Evolutionary conservation across 495 filamentous ascomycete genomes (phyloP).

Genomic region (Oleoguttula mirabilis): DNA sequence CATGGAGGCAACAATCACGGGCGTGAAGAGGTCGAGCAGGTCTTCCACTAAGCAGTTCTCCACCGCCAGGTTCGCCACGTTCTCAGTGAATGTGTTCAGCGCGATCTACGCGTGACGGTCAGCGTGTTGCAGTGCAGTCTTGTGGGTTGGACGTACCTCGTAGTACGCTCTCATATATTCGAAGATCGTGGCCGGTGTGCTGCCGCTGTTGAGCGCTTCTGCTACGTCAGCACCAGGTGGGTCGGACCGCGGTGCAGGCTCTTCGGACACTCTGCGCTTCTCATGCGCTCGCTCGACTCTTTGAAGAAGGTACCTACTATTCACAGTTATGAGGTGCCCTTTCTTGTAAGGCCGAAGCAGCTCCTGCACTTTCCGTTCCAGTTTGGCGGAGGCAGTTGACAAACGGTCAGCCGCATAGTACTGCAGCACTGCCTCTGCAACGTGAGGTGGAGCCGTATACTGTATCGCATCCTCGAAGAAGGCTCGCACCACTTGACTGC

Average conservation of each 20-base stretch:
- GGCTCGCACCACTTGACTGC: neutral
- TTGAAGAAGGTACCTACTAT: too few species aligned
- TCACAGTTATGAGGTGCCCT: neutral
- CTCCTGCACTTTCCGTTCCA: neutral
- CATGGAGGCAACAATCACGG: neutral
- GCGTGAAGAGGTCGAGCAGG: constrained; percentile 1
- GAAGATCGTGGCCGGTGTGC: neutral
- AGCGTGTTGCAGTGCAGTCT: neutral
- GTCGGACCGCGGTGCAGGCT: neutral
- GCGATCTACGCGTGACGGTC: constrained; percentile 1
- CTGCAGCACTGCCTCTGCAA: neutral
- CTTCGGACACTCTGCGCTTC: neutral
- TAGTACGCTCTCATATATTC: neutral
- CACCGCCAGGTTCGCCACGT: constrained; percentile 3
- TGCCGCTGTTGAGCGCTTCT: neutral
- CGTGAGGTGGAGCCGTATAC: neutral
- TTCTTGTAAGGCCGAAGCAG: neutral
- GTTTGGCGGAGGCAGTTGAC: neutral
- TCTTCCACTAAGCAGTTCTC: neutral
- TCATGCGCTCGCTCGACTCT: too few species aligned
- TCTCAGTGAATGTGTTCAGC: constrained; percentile 7
- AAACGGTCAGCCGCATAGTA: neutral
- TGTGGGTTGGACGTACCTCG: neutral
- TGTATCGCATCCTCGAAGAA: neutral
- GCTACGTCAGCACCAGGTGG: neutral